These are phyloP conservation scores for Thelonectria rubi DNA, from an alignment of 2,329 filamentous ascomycete genomes.

Conservation along the genomic window DNA sequence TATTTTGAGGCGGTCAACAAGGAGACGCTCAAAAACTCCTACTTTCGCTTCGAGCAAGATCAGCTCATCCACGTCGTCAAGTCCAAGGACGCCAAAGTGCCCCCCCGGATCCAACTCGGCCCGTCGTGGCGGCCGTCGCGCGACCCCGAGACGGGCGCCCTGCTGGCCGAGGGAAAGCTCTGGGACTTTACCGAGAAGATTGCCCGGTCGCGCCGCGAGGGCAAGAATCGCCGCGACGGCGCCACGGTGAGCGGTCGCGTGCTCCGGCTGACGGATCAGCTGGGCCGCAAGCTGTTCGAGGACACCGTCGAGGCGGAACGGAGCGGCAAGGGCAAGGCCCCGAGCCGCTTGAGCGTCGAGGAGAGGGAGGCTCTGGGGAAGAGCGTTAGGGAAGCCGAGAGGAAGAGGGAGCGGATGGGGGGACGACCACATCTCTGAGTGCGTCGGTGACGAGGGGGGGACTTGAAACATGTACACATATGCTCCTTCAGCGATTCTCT, in stretches of 20 bases:
- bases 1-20: constrained; percentile 99
- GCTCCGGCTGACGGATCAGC: constrained; percentile 75
- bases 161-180: constrained; percentile 77
- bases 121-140: constrained; percentile 78
- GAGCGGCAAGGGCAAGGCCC: constrained; percentile 48
- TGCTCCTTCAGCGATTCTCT: constrained; percentile 20
- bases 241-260: constrained; percentile 88
- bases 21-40: constrained; percentile 94
- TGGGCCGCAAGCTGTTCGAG: constrained; percentile 76
- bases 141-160: constrained; percentile 65
- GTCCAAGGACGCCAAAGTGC: constrained; percentile 69
- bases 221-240: constrained; percentile 95
- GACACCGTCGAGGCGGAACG: constrained; percentile 55
- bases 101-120: constrained; percentile 72
- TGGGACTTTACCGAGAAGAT: constrained; percentile 96
- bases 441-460: neutral
- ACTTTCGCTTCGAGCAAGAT: constrained; percentile 87
- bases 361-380: constrained; percentile 57
- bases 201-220: constrained; percentile 82
- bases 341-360: constrained; percentile 59
- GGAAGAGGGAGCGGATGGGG: constrained; percentile 57
- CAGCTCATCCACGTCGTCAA: constrained; percentile 83
- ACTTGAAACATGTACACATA: constrained; percentile 21
- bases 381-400: constrained; percentile 57
- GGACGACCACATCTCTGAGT: constrained; percentile 60